Evolutionary conservation across 2,329 filamentous ascomycete species (phyloP).

Genomic region (Colletotrichum euphorbiae): DNA sequence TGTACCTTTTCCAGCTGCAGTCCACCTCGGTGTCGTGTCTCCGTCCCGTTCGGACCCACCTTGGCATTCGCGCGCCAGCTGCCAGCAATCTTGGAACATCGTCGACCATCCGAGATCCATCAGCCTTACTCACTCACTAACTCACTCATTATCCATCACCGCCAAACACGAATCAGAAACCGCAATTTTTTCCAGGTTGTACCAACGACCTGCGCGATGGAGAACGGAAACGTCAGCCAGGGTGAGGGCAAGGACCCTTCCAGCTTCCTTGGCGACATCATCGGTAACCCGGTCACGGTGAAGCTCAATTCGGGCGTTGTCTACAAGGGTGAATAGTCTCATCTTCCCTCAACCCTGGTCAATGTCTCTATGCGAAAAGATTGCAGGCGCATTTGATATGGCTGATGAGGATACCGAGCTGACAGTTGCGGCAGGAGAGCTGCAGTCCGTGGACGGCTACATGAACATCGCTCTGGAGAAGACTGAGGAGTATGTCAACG

Average conservation of each 20-base stretch:
- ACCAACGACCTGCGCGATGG: slow-evolving; percentile 64
- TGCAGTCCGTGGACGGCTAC: slow-evolving; percentile 97
- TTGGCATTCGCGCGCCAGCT: slow-evolving; percentile 20
- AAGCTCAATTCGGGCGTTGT: slow-evolving; percentile 99
- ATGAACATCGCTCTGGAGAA: slow-evolving; percentile 99
- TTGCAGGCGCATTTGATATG: neutral
- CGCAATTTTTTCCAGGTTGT: neutral
- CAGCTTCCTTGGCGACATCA: slow-evolving; percentile 92
- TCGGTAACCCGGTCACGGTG: slow-evolving; percentile 92
- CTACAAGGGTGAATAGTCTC: slow-evolving; percentile 80
- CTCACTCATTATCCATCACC: neutral
- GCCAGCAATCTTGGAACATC: slow-evolving; percentile 35
- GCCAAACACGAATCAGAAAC: neutral
- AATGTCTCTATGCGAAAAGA: slow-evolving; percentile 30
- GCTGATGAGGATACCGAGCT: neutral
- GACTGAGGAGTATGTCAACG: slow-evolving; percentile 91
- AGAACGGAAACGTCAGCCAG: slow-evolving; percentile 74
- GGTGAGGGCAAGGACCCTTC: slow-evolving; percentile 90
- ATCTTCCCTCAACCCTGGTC: neutral
- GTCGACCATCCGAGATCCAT: slow-evolving; percentile 7
- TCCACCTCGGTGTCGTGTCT: no score
- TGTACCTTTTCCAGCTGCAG: neutral
- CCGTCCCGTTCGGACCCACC: neutral
- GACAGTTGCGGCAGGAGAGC: slow-evolving; percentile 72
- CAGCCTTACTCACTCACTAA: slow-evolving; percentile 25